Conservation (phyloP, 371 early-diverging fungal species). For the Phascolomyces articulosus region DNA sequence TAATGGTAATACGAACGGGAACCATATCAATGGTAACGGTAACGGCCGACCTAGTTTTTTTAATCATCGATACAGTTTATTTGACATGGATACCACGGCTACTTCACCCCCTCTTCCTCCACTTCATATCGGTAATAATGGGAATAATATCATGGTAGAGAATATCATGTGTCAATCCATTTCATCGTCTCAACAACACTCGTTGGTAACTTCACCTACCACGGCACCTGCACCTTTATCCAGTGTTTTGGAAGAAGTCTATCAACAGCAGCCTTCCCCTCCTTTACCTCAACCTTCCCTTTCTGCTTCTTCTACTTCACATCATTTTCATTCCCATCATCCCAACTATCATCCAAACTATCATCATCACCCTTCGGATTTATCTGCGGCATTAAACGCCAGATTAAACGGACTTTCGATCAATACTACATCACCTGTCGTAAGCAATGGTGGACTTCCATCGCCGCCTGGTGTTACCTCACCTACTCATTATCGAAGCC, state of each 20-base stretch:
- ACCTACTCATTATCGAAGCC: constrained; percentile 10
- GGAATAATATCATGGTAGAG: background rate
- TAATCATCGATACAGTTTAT: background rate
- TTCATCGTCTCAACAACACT: background rate
- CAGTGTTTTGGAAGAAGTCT: constrained; percentile 14
- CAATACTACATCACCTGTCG: constrained; percentile 10
- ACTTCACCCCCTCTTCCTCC: background rate
- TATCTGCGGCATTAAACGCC: constrained; percentile 7
- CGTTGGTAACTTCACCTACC: background rate
- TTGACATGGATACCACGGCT: constrained; percentile 4
- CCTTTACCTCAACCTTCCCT: constrained; percentile 14
- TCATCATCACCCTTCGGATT: background rate
- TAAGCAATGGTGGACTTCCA: constrained; percentile 9
- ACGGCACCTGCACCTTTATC: background rate
- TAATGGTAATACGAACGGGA: constrained; percentile 3
- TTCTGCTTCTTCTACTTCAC: constrained; percentile 5
- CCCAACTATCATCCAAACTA: too few species aligned
- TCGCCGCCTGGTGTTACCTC: constrained; percentile 20
- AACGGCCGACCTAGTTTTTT: background rate
- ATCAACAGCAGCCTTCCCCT: constrained; percentile 12
- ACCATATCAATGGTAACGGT: background rate
- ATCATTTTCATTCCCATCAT: background rate
- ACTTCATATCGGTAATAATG: background rate
- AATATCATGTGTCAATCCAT: background rate
- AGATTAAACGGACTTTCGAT: constrained; percentile 17